These are phyloP conservation scores for Parietichytrium sp. DNA, from an alignment of 108 stramenopile species.

Conservation along the genomic window DNA sequence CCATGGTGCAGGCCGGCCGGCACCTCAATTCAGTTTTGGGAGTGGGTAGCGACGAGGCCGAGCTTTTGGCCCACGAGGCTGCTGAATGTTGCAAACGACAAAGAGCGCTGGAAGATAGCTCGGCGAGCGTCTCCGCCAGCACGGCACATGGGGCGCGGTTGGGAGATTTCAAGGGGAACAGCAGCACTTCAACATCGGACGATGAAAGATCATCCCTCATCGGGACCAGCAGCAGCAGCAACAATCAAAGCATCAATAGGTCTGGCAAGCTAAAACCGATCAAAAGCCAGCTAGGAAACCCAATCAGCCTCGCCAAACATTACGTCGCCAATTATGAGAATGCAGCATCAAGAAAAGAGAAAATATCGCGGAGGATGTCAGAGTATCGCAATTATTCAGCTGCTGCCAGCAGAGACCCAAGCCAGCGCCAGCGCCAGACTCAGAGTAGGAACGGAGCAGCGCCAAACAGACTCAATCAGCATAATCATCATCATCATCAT, in stretches of 20 bases:
- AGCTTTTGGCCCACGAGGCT: not conserved
- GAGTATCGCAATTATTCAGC: not conserved
- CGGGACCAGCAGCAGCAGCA: not conserved
- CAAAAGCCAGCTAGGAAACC: not conserved
- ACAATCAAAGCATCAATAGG: not conserved
- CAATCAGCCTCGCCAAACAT: not conserved
- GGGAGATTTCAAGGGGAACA: not conserved
- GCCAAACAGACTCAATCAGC: too few species aligned
- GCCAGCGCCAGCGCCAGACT: not conserved
- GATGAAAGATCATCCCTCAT: not conserved
- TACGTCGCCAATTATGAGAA: conserved; percentile 25
- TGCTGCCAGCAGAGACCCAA: not conserved
- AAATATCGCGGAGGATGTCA: not conserved
- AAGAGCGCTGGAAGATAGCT: not conserved
- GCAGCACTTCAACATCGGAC: not conserved
- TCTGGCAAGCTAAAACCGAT: not conserved
- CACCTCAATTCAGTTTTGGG: not conserved
- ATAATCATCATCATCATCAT: too few species aligned
- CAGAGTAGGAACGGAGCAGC: too few species aligned
- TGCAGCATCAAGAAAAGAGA: not conserved
- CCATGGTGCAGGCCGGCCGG: not conserved
- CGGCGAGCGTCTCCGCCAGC: not conserved
- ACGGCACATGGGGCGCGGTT: not conserved
- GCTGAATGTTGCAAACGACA: too few species aligned
- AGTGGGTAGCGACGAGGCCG: not conserved